phyloP scores from a whole-genome alignment of 148 eudicot species.

The Nyssa sinensis region DNA sequence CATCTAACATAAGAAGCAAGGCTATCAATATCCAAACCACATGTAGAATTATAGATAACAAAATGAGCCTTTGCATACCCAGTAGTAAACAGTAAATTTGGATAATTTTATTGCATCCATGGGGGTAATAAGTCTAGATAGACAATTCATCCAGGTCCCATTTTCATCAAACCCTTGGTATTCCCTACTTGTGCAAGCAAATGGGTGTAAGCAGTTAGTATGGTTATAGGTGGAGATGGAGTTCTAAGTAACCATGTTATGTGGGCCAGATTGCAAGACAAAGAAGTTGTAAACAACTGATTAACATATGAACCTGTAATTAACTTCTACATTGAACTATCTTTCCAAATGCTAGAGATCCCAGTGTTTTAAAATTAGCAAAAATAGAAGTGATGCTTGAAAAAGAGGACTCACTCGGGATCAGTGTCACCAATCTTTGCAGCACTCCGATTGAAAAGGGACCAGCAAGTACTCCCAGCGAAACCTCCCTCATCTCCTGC shows the following conservation, averaged over 20 bases:
- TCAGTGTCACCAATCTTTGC: constrained; percentile 64
- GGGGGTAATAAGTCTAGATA: too few relatives aligned
- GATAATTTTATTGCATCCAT: too few relatives aligned
- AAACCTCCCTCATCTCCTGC: constrained; percentile 76
- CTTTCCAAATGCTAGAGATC: not conserved
- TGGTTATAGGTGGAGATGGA: not conserved
- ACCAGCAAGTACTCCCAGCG: constrained; percentile 80
- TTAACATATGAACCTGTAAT: not conserved
- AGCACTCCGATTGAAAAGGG: constrained; percentile 58
- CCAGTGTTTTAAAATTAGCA: not conserved
- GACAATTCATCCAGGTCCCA: too few relatives aligned
- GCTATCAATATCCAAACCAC: too few relatives aligned
- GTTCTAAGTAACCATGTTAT: not conserved
- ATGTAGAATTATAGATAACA: too few relatives aligned
- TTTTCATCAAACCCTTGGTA: too few relatives aligned
- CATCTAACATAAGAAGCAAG: too few relatives aligned
- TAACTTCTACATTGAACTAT: not conserved
- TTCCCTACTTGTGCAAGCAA: too few relatives aligned
- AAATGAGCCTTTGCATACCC: too few relatives aligned
- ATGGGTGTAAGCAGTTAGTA: not conserved
- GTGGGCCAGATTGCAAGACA: not conserved
- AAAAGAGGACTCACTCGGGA: constrained; percentile 43
- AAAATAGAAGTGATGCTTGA: not conserved
- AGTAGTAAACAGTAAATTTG: too few relatives aligned
- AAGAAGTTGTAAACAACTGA: not conserved